Evolutionary conservation across 164 flowering plant genomes (phyloP), one percentile per base, ranked within the genome.

Genomic region (Aristolochia contorta): DNA sequence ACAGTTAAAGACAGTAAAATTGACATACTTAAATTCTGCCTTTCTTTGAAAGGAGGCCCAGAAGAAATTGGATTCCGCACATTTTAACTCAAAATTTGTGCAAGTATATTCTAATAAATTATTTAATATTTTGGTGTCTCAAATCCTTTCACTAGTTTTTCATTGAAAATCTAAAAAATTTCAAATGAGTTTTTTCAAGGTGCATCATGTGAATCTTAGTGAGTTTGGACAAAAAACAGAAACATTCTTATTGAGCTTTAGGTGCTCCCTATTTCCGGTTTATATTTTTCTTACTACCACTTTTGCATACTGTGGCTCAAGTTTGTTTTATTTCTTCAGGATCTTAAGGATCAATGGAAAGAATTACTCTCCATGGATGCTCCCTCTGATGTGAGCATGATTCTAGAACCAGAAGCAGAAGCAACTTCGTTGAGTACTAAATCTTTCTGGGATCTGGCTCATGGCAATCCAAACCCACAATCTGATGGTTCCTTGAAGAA

Each of bases 341-440:
- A 77, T 70, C 46, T 87, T 49, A 83, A 79, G 70, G 94, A 84
- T 66, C 87, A 81, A 67, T 84, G 79, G 59, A 76, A 74, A 23
- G 98, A 87, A 79, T 64, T 93, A 75, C 69, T 90, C 78, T 90
- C 96, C 8, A 80, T 84, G 84, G 89, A 83, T 77, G 59, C 73
- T 80, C 43, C 43, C 19, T 51, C 71, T 7, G 89, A 84, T 58
- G 33, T 45, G 37, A 76, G 85, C 20, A 72, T 47, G 41, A 65
- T 89, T 21, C 61, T 84, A 66, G 84, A 87, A 71, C 82, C 43
- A 37, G 43, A 37, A 37, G 43, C 71, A 2, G 96, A 92, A 81
- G 59, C 47, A 37, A 70, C 75, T 18, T 52, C 70, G 20, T 43
- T 76, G 69, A 50, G 66, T 22, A 43, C 76, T 16, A 75, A 72